Conservation (phyloP, 108 stramenopile species). For the Cyclostephanos tholiformis region DNA sequence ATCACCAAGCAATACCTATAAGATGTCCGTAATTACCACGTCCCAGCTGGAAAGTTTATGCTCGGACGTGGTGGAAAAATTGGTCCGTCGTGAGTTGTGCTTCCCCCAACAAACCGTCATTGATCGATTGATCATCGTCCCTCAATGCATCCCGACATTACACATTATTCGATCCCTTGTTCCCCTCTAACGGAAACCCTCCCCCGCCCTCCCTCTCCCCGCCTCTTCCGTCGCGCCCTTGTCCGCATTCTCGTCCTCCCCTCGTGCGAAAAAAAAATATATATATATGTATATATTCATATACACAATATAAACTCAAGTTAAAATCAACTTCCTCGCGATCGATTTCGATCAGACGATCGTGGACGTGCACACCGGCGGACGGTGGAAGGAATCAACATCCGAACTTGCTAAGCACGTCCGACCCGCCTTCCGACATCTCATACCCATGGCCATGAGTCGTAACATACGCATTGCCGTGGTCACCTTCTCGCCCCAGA, state of each 20-base stretch:
- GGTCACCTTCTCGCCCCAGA: conserved; percentile 92
- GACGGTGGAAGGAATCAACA: conserved; percentile 76
- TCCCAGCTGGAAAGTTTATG: conserved; percentile 24
- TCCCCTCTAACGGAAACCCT: background rate
- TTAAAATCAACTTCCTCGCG: conserved; percentile 88
- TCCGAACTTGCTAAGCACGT: conserved; percentile 80
- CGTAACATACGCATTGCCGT: conserved; percentile 83
- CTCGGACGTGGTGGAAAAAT: conserved; percentile 35
- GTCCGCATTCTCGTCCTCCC: no score
- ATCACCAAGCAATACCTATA: background rate
- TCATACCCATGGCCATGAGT: conserved; percentile 64
- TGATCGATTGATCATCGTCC: background rate
- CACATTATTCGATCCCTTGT: background rate
- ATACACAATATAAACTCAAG: conserved; percentile 12
- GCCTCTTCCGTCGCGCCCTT: background rate
- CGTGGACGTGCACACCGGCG: conserved; percentile 92
- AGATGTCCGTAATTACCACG: background rate
- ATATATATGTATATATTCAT: no score
- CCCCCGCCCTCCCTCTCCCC: background rate
- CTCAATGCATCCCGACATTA: background rate
- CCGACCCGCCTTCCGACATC: conserved; percentile 81
- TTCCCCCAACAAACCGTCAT: background rate
- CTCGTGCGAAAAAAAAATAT: no score
- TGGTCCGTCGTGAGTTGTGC: conserved; percentile 35
- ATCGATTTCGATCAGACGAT: conserved; percentile 95